These are phyloP conservation scores for Mediolabrus comicus DNA, from an alignment of 108 stramenopile species.

Conservation along the genomic window DNA sequence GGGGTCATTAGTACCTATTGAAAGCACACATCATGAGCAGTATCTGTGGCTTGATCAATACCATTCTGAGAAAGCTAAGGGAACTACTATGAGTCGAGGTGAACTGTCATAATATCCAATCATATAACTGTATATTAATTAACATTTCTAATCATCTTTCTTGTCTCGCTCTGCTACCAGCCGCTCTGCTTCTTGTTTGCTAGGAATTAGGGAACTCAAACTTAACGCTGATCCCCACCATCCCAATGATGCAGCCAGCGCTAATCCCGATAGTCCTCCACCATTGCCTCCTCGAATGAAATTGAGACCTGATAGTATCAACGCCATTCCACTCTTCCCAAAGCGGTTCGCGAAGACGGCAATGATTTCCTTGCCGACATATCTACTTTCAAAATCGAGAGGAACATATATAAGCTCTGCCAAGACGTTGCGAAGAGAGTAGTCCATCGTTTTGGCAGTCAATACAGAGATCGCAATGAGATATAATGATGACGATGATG, in stretches of 20 bases:
- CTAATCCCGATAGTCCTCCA: slow-evolving; percentile 25
- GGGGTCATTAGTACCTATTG: slow-evolving; percentile 34
- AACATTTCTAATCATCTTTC: slow-evolving; percentile 1
- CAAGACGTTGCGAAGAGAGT: slow-evolving; percentile 69
- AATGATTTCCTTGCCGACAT: slow-evolving; percentile 86
- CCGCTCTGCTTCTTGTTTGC: slow-evolving; percentile 51
- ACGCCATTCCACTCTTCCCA: slow-evolving; percentile 83
- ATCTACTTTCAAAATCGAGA: slow-evolving; percentile 72
- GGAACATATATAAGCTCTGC: slow-evolving; percentile 80
- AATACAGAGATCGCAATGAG: slow-evolving; percentile 63
- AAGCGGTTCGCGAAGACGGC: slow-evolving; percentile 87
- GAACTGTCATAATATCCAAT: background rate
- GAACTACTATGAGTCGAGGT: background rate
- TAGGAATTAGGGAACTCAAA: slow-evolving; percentile 42
- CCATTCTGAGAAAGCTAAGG: slow-evolving; percentile 19
- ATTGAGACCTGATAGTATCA: slow-evolving; percentile 72
- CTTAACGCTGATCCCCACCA: slow-evolving; percentile 45
- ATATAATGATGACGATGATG: slow-evolving; percentile 32
- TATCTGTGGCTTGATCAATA: slow-evolving; percentile 36
- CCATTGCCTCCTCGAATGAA: slow-evolving; percentile 41
- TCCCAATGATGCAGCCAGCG: slow-evolving; percentile 24
- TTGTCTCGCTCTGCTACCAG: slow-evolving; percentile 40
- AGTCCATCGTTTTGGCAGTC: slow-evolving; percentile 67
- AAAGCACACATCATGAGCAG: slow-evolving; percentile 5
- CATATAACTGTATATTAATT: background rate